Evolutionary conservation across 2,329 filamentous ascomycete species (phyloP), one percentile per base, ranked within the genome.

Genomic region (Arthrobotrys megalospora): DNA sequence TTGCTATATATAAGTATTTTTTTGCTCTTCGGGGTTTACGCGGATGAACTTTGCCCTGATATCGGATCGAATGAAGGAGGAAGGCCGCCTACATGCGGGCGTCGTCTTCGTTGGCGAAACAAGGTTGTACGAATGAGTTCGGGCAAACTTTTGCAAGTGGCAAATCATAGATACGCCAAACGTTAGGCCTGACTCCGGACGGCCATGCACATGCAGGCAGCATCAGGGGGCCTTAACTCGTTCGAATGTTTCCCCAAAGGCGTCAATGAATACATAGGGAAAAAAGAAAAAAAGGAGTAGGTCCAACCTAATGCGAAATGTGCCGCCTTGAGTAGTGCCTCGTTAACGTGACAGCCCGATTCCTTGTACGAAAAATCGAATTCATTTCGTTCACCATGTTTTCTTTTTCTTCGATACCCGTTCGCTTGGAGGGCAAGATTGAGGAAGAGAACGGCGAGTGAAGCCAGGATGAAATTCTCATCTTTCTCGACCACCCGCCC

Each of bases 1-100:
- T 28, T 60, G 55, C 55, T 60, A 60, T 60, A 60, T 60, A 60
- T 60, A 60, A 34, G 14, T 28, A 21, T 14, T 43, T 41, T 60
- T 36, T 38, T 38, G 8, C 7, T 32, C 36, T 38, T 60, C 55
- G 55, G 55, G n/a, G 36, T 60, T 43, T 43, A 60, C 36, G 55
- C 55, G 55, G 36, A 28, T 10, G 12, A 43, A 60, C 16, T 60
- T 6, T 38, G 43, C 50, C 19, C 24, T n/a, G 12, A 21, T 14
- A 6, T 53, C 28, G 50, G n/a, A 21, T 58, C 52, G 32, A 58
- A n/a, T 38, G n/a, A 19, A 58, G 28, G 32, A 38, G 52, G 34
- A 38, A 43, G 55, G 36, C 55, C 50, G 48, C 52, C n/a, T 38
- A 24, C 52, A 28, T 28, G 24, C 24, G 24, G 32, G 32, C 32